Base-by-base conservation (phyloP, 805 yeast species). In the Kuraishia borneana region DNA sequence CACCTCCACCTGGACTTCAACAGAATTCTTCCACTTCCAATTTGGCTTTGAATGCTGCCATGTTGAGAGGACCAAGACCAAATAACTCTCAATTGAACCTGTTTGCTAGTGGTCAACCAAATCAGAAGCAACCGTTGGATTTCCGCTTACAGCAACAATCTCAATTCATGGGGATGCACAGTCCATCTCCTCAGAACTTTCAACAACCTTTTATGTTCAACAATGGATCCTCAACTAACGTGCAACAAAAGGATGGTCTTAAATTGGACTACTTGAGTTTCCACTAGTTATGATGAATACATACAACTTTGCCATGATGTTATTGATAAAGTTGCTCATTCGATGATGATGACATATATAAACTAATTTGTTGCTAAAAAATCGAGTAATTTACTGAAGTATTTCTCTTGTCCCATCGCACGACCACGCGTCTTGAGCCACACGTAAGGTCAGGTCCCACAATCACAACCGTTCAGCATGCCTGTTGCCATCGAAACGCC, bases 21-120 rank as follows among this genome's bases (percentile, higher is more conserved):
- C 21, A 32, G 6, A 22, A 31, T 8, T 23, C 31, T 8, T 35
- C 38, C 8, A 32, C 34, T 13, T 35, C 38, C 9, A 35, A 31
- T 13, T 16, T 35, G 19, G 36, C 36, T 6, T 21, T 34, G n/a
- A 34, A 34, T 23, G 32, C 36, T 28, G 38, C 38, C 17, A 31
- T 35, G 34, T 18, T 35, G 28, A 31, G 38, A 21, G 38, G 38
- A 13, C 37, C 17, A 18, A 29, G 25, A 31, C 18, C 16, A 14
- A 18, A 10, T 22, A 21, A 20, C 34, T 31, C 18, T 20, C 29
- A 13, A 14, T 26, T 19, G 30, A 31, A 32, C 25, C 32, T 30
- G 28, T 25, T 25, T 7, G 7, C 28, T 6, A 6, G 6, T 8
- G 16, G 16, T 10, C 28, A 25, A 25, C 16, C 16, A 6, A 6